These are phyloP conservation scores for Xylaria sp. DNA, from an alignment of 2,329 filamentous ascomycete genomes.

Conservation along the genomic window DNA sequence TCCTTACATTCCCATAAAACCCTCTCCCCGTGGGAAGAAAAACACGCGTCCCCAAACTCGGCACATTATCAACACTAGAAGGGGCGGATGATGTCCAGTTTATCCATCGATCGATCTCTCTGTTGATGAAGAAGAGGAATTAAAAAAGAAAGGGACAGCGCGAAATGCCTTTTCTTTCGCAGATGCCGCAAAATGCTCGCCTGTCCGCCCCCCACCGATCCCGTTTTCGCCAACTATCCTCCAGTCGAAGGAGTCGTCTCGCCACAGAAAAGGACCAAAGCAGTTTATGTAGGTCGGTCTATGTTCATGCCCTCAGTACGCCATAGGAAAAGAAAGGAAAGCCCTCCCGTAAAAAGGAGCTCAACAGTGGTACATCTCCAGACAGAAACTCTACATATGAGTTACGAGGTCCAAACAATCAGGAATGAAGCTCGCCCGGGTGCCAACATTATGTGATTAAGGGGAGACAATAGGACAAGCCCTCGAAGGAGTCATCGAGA, in stretches of 20 bases:
- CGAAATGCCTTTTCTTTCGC: slow-evolving; percentile 10
- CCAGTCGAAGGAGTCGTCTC: slow-evolving; percentile 16
- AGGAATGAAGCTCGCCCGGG: slow-evolving; percentile 5
- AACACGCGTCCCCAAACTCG: slow-evolving; percentile 1
- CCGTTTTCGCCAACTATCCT: slow-evolving; percentile 10
- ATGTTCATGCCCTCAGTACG: slow-evolving; percentile 13
- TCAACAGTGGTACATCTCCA: slow-evolving; percentile 4
- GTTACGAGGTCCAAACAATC: slow-evolving; percentile 7
- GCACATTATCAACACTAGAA: slow-evolving; percentile 19
- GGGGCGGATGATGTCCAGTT: slow-evolving; percentile 5
- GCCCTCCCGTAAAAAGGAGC: slow-evolving; percentile 1
- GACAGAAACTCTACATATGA: slow-evolving; percentile 9
- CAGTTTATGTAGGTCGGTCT: slow-evolving; percentile 10
- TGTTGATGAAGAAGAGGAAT: slow-evolving; percentile 4
- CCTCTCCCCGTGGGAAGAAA: neutral
- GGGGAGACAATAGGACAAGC: slow-evolving; percentile 4
- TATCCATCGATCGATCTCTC: slow-evolving; percentile 14
- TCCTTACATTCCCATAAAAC: neutral
- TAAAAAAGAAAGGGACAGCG: slow-evolving; percentile 9
- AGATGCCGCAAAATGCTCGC: slow-evolving; percentile 24
- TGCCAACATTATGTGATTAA: slow-evolving; percentile 6
- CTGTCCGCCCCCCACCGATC: slow-evolving; percentile 4
- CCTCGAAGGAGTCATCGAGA: slow-evolving; percentile 1
- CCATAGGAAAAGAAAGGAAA: slow-evolving; percentile 12
- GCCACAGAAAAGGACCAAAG: slow-evolving; percentile 10